A percentile compares a stretch with the other conserved stretches of the same genome.
Conservation (phyloP, 495 filamentous ascomycete genomes). For the Baudoinia panamericana region DNA sequence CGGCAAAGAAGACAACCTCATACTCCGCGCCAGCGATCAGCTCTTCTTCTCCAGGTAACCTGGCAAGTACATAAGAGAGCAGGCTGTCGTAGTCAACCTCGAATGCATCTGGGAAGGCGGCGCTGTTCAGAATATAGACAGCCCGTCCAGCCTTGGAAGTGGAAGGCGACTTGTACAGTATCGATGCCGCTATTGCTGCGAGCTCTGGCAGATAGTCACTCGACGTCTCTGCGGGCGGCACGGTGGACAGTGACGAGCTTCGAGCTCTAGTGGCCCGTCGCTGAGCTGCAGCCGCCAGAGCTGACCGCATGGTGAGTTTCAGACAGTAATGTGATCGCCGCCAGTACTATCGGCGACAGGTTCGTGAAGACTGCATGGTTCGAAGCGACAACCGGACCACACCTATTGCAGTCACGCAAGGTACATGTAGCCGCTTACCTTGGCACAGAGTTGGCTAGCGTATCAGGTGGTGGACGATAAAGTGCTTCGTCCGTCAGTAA, state of each 20-base stretch:
- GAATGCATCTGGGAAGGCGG: constrained; percentile 41
- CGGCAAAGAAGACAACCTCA: constrained; percentile 44
- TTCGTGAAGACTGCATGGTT: not conserved
- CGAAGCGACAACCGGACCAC: no score
- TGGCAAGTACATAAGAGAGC: constrained; percentile 43
- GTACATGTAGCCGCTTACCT: no score
- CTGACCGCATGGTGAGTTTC: constrained; percentile 20
- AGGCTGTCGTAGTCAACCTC: constrained; percentile 40
- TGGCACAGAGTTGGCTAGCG: no score
- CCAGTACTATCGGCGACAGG: constrained; percentile 2
- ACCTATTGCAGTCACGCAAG: no score
- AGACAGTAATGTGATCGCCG: not conserved
- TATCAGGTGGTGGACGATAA: no score
- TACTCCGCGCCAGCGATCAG: constrained; percentile 39
- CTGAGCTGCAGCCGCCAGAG: constrained; percentile 14
- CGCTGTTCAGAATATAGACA: constrained; percentile 41
- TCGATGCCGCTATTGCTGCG: constrained; percentile 21
- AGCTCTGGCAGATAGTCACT: constrained; percentile 18
- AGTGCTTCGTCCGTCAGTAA: no score
- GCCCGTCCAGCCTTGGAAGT: constrained; percentile 35
- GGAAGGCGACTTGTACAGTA: constrained; percentile 40
- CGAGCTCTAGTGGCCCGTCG: constrained; percentile 6
- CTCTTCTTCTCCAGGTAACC: constrained; percentile 42
- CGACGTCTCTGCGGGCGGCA: constrained; percentile 18
- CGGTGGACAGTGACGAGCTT: constrained; percentile 18